Percentiles rank a stretch among this genome's conserved stretches.
Evolutionary conservation across 129 eudicot genomes (phyloP).

Genomic region (Ambrosia trifida): DNA sequence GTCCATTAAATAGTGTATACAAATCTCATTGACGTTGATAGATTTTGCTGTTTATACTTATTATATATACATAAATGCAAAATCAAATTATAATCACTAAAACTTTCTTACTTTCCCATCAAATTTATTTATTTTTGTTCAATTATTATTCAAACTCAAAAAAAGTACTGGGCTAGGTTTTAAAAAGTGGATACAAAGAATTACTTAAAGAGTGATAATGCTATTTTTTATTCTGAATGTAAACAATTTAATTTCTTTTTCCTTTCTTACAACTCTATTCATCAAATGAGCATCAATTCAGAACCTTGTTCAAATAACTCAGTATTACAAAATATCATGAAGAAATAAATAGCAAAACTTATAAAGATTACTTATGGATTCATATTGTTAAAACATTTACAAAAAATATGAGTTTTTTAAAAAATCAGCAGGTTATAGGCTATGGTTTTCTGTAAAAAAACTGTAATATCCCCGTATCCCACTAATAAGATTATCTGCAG

Average conservation of each 20-base stretch:
- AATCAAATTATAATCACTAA: not conserved
- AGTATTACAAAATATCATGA: not conserved
- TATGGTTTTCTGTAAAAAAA: slow-evolving; percentile 3
- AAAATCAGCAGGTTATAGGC: not conserved
- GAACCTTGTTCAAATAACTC: not conserved
- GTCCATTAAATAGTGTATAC: not conserved
- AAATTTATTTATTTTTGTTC: not conserved
- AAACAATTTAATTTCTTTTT: not conserved
- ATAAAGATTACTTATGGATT: not conserved
- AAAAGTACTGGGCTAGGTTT: not conserved
- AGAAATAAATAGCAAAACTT: not conserved
- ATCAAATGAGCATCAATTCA: not conserved
- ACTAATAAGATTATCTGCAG: not conserved
- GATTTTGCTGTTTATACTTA: not conserved
- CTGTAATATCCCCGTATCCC: too few relatives aligned
- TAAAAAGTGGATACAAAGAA: not conserved
- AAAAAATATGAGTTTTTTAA: not conserved
- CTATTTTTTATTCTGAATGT: not conserved
- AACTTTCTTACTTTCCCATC: too few relatives aligned
- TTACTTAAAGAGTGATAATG: not conserved
- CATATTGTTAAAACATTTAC: not conserved
- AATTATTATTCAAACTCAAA: not conserved
- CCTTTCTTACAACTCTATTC: not conserved
- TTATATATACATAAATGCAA: not conserved
- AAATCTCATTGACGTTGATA: not conserved